Base-by-base conservation (phyloP, 176 grass and related monocot species). In the Hsuehochloa calcarea region DNA sequence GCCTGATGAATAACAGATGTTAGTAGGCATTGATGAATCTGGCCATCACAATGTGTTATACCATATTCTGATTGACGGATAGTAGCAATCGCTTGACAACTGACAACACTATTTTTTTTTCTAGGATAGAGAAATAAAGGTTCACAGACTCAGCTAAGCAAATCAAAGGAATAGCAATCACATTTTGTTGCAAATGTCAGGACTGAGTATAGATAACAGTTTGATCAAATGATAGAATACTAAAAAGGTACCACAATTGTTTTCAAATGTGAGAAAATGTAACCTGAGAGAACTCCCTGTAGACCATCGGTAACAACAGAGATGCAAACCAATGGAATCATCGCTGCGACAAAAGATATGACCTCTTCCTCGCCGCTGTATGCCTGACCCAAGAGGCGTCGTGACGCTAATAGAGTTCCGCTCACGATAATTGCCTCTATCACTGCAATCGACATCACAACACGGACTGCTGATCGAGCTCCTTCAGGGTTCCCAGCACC, bases 311-410 rank as follows among this genome's bases (percentile, higher is more conserved):
- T 92, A 19, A 92, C 29, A 10, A 92, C 96, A 2, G 96, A 84
- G 72, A 95, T 73, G 83, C 91, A 90, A 40, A 98, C 89, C 22
- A 90, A 23, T 0, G 96, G 96, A 70, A 93, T 77, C 89, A 98
- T 89, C 22, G 37, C 39, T 0, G 82, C 69, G 0, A 98, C 96
- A 61, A 73, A 91, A 52, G 85, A 73, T 9, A 90, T 4, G 27
- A 98, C 93, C 76, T 92, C 87, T 29, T 90, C 72, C n/a, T 98
- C 93, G 29, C 87, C 95, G 89, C 93, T 98, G 85, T 92, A 98
- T 34, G 93, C 95, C 63, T 41, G 54, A n/a, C 95, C 95, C 79
- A 95, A 56, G 29, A 92, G 63, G 44, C n/a, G 74, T 37, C 86
- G 85, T 44, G 85, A 88, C n/a, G 83, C 72, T 11, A 98, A 27